A percentile compares a stretch with the other conserved stretches of the same genome.
These are phyloP conservation scores for Penicillium sp. DNA, from an alignment of 2,329 filamentous ascomycete genomes.

Conservation along the genomic window DNA sequence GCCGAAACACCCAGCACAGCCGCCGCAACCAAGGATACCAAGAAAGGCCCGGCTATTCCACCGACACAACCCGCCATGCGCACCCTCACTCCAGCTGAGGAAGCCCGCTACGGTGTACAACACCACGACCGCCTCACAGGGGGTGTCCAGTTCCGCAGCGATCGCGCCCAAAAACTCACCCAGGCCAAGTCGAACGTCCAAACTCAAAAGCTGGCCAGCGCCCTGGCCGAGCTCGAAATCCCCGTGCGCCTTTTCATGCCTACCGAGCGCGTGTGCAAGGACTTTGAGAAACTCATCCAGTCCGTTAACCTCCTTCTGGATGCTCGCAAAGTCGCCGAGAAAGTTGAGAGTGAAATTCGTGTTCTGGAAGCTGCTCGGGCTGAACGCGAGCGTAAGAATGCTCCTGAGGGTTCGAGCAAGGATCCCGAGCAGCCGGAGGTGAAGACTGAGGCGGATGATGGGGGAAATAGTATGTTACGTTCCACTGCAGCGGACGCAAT, in stretches of 20 bases:
- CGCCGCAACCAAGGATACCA: slow-evolving; percentile 34
- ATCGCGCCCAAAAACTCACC: slow-evolving; percentile 56
- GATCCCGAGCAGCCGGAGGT: slow-evolving; percentile 38
- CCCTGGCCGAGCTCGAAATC: slow-evolving; percentile 55
- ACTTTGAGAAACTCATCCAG: slow-evolving; percentile 56
- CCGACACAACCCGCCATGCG: slow-evolving; percentile 63
- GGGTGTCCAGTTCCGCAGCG: slow-evolving; percentile 86
- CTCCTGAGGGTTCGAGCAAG: slow-evolving; percentile 25
- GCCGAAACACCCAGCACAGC: slow-evolving; percentile 45
- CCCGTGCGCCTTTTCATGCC: slow-evolving; percentile 56
- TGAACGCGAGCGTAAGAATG: slow-evolving; percentile 46
- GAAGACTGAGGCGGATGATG: slow-evolving; percentile 45
- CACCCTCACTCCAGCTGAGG: slow-evolving; percentile 76
- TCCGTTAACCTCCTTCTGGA: slow-evolving; percentile 56
- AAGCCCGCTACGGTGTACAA: slow-evolving; percentile 80
- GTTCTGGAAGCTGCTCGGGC: slow-evolving; percentile 52
- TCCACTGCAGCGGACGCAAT: slow-evolving; percentile 29
- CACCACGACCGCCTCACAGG: slow-evolving; percentile 83
- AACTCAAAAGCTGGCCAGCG: slow-evolving; percentile 55
- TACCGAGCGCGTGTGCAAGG: slow-evolving; percentile 56
- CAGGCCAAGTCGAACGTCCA: slow-evolving; percentile 59
- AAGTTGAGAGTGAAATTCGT: slow-evolving; percentile 56
- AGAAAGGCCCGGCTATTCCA: slow-evolving; percentile 46
- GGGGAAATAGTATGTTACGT: slow-evolving; percentile 20
- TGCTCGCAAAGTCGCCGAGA: slow-evolving; percentile 55